Base-by-base conservation (phyloP, 1,284 basidiomycete species). In the Cryptococcus neoformans region DNA sequence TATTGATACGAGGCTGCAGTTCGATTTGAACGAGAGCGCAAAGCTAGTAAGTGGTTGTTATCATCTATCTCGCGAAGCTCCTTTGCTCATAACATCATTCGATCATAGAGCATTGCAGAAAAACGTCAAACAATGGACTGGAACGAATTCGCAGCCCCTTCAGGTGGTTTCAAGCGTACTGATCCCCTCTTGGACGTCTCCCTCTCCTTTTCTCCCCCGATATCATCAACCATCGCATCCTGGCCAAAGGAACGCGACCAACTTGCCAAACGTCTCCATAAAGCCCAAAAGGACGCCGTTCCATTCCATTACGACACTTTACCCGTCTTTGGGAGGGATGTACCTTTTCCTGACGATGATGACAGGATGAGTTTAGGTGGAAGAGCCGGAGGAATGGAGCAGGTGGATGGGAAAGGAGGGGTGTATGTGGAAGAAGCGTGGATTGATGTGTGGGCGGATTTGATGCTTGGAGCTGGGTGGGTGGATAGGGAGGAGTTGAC, bases 11-110 rank as follows among this genome's bases (percentile, higher is more conserved):
- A 87, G 87, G 68, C 79, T 94, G 36, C 84, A 91, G 70, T 94
- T 94, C 73, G 90, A 93, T 72, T 75, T 93, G 59, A 91, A 85
- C 1, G 91, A 93, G 78, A 82, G 85, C 59, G 90, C 90, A n/a
- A 83, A 89, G 64, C 81, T 80, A 74, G 90, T 90, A 68, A 66
- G 87, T 81, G 21, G 21, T 21, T 21, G 21, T 21, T 21, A 21
- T 21, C 21, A 21, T 21, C 21, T 21, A 21, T 14, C 6, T 12
- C 11, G 49, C 7, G 37, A 5, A 12, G 21, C 34, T 28, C 6
- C 50, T 35, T n/a, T 21, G 40, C 10, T 21, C 8, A 42, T 21
- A 44, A 9, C 11, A 44, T 48, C 37, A 47, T 44, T 28, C 14
- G 10, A 44, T 36, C 51, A 16, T 65, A 91, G 89, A 82, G 84